Evolutionary conservation across 257 asterid genomes (phyloP), one percentile per base, ranked within the genome.

Genomic region (Gentiana straminea): DNA sequence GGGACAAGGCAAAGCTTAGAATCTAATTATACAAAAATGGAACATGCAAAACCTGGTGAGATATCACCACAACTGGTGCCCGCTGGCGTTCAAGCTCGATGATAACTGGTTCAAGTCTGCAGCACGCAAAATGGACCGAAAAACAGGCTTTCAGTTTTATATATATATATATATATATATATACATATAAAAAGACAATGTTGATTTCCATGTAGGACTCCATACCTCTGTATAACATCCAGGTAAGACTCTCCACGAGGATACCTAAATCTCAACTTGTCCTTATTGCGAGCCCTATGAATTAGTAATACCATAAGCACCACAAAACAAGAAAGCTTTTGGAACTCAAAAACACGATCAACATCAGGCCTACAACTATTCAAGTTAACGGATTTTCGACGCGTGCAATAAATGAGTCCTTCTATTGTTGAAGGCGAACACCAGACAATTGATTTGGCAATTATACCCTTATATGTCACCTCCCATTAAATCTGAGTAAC

Each of bases 201-300:
- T 24, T 24, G 24, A 24, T 24, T 24, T 24, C 24, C 24, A 24
- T 24, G 24, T 15, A 35, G 50, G 59, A 63, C 70, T 24, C 24
- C 84, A 62, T 60, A 92, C 99, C 99, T 83, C 72, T 92, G 99
- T 70, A 92, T 88, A 60, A 92, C 99, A 68, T 92, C 99, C 68
- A 92, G 93, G 71, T 92, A 92, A 64, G 99, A 92, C 64, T 92
- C 99, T 51, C 99, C 97, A 53, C 99, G 92, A 61, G 97, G 99
- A 81, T 92, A 88, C 70, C 99, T 78, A 62, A 88, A 92, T 78
- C 97, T 78, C 75, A 92, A 71, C 74, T 92, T 92, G 79, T 92
- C 99, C 86, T 88, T 92, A 51, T 88, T 79, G 59, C 99, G 94
- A 15, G 95, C 78, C 68, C 99, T 92, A 81, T 41, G 52, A 53